Evolutionary conservation across 164 flowering plant species (phyloP), one percentile per base, ranked within the genome.

Genomic region (Piper longum): DNA sequence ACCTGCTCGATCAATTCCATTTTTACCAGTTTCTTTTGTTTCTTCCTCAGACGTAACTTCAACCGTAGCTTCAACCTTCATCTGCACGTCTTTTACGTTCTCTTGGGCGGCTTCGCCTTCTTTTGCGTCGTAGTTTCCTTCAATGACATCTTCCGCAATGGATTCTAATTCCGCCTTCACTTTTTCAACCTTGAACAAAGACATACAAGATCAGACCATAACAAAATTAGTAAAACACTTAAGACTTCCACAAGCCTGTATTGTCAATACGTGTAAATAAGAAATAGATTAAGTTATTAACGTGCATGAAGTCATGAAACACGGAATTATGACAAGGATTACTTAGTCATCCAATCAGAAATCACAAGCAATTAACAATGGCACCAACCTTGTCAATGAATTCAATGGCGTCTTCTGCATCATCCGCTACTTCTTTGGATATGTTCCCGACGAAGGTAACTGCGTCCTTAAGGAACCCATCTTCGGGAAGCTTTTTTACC

Each of bases 341-440:
- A 55, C 1, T 55, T 11, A 11, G 16, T 14, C 16, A 55, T 17
- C 54, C 54, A 51, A 55, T 16, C 57, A 36, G 16, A 56, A n/a
- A 56, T 3, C 7, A n/a, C 16, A 56, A 56, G 58, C 36, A n/a
- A 48, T 26, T 26, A 60, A 60, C 7, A 14, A n/a, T 16, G 43
- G 3, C 14, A 8, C 11, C 26, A 12, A 79, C 83, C 83, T 77
- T 66, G 66, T 78, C 65, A 63, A 80, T 59, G 64, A 78, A 36
- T 0, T 76, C 67, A 51, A 67, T 41, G 36, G 71, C 56, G 60
- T 57, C 45, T 54, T 73, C 59, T 57, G 83, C 81, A 57, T 72
- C 70, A 41, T 76, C 63, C n/a, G 16, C 73, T 1, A 67, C 75
- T 48, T 67, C 71, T 54, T 71, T 43, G 0, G 83, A 71, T 43